Conservation (phyloP, 2,329 filamentous ascomycete species). For the Colletotrichum tofieldiae region DNA sequence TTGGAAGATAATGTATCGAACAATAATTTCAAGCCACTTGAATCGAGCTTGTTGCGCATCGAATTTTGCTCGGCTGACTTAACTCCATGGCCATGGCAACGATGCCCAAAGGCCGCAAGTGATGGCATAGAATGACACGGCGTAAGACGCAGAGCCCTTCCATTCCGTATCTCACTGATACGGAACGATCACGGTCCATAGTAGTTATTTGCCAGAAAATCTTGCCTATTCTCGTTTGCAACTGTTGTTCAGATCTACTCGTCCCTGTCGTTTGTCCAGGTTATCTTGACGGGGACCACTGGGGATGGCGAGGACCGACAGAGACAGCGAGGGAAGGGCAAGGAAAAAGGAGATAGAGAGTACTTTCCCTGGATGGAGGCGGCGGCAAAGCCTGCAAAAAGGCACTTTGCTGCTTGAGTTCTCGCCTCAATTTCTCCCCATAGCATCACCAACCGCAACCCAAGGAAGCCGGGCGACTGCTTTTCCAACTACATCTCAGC, state of each 20-base stretch:
- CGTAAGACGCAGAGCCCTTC: too few species aligned
- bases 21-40: fast-evolving
- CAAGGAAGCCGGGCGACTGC: neutral
- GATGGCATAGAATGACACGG: too few species aligned
- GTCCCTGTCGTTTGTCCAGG: neutral
- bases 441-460: neutral
- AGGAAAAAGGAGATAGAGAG: neutral
- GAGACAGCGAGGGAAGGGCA: neutral
- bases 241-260: too few species aligned
- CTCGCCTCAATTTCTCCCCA: neutral
- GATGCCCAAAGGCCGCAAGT: too few species aligned
- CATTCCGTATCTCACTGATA: too few species aligned
- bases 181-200: too few species aligned
- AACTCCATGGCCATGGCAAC: too few species aligned
- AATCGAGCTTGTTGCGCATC: too few species aligned
- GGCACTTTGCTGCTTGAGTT: neutral
- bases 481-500: too few species aligned
- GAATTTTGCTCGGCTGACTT: fast-evolving
- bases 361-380: neutral
- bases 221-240: neutral
- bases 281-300: neutral
- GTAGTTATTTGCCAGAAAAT: too few species aligned
- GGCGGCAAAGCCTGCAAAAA: neutral
- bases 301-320: neutral
- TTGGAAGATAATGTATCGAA: neutral